Evolutionary conservation across 495 filamentous ascomycete species (phyloP), one percentile per base, ranked within the genome.

Genomic region (Aspergillus affinis): DNA sequence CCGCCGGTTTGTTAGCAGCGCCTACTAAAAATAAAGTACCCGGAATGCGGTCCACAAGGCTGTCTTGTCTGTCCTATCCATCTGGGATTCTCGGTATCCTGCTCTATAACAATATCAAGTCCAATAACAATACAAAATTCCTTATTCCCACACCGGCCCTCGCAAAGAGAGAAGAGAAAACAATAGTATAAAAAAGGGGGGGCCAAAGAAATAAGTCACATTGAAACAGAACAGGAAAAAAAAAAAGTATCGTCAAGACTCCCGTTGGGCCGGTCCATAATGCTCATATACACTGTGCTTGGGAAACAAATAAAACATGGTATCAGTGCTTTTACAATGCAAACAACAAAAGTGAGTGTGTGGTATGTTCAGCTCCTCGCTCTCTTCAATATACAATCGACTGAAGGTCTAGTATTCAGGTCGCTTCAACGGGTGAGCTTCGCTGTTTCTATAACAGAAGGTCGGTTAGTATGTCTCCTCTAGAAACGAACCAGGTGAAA

Each of bases 351-450:
- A 18, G 8, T 41, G 36, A 17, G 15, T 41, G 36, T 32, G 29
- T 41, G 36, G 13, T 41, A 41, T 41, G 36, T 41, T 41, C 36
- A 41, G 36, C 13, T 10, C 12, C 36, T 41, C 36, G 15, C 2
- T 4, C 13, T 10, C 36, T 41, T 15, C 36, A 41, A 41, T 41
- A 41, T 41, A 41, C 36, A 41, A 41, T 41, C 4, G 10, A 17
- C 12, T 10, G 12, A 41, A 15, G 10, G 15, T 53, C 61, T 57
- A 64, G 59, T 64, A 63, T 48, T 30, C 50, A 32, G 81, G 80
- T 27, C 80, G 77, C 63, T 71, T 77, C 67, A 84, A 77, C 5
- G 81, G 79, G 70, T 84, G 81, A 47, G 81, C 81, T 66, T 84
- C 81, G n/a, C 80, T 82, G 57, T 82, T 84, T 26, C 81, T 84